Conservation (phyloP, 2,329 filamentous ascomycete species). For the Volutella citrinella region DNA sequence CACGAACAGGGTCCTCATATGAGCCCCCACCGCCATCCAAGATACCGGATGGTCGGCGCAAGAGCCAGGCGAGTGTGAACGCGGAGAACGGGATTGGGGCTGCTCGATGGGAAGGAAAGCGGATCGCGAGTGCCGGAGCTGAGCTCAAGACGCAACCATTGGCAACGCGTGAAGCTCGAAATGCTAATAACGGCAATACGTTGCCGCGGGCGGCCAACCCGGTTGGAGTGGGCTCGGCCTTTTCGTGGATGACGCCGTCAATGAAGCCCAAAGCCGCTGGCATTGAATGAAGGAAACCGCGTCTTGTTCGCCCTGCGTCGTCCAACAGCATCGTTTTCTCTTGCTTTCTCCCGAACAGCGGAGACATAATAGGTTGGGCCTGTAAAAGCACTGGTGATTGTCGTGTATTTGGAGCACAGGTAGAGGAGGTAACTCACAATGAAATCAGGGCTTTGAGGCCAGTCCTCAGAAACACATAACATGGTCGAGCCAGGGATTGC, state of each 20-base stretch:
- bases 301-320: too few relatives aligned
- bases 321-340: too few relatives aligned
- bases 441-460: too few relatives aligned
- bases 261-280: conserved; percentile 36
- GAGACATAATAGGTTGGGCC: too few relatives aligned
- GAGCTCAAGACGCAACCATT: conserved; percentile 30
- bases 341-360: too few relatives aligned
- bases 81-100: conserved; percentile 25
- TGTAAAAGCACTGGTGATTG: too few relatives aligned
- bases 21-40: conserved; percentile 48
- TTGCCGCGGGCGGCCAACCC: conserved; percentile 70
- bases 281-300: too few relatives aligned
- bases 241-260: conserved; percentile 78
- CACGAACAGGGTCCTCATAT: conserved; percentile 49
- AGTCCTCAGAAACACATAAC: too few relatives aligned
- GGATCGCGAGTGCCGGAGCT: conserved; percentile 43
- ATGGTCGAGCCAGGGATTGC: too few relatives aligned
- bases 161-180: conserved; percentile 35
- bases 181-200: conserved; percentile 34
- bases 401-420: too few relatives aligned
- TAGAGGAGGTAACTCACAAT: too few relatives aligned
- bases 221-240: conserved; percentile 87
- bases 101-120: conserved; percentile 53
- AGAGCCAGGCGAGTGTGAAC: conserved; percentile 43
- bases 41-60: conserved; percentile 50